Evolutionary conservation across 768 basidiomycete species (phyloP), one percentile per base, ranked within the genome.

Genomic region (Plicaturopsis crispa): DNA sequence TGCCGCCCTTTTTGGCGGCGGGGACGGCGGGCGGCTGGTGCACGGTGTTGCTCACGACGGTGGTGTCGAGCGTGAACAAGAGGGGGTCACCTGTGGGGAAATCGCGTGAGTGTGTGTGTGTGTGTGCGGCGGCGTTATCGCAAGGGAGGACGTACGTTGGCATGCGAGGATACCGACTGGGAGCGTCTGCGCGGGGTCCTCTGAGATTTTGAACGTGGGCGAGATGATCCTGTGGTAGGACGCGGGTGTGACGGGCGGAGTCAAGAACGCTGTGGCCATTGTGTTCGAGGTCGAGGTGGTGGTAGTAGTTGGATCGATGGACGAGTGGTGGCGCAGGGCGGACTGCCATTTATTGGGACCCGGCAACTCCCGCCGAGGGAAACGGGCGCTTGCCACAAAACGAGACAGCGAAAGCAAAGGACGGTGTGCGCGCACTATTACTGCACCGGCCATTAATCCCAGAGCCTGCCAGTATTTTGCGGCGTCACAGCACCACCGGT

Each of bases 131-230:
- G 41, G 33, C 20, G 32, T 38, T 26, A 35, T 38, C 26, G 36
- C 38, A 28, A 45, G 19, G 24, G 34, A 32, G 30, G 36, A 43
- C 61, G 48, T 61, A 83, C 84, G 79, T 69, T 87, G 84, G 54
- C 86, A 89, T 13, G 83, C 78, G 20, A 90, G 64, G 12, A 88
- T 65, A 32, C 86, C 86, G 26, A 89, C 84, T 24, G 83, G 84
- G 26, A 83, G 69, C 13, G 80, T 56, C 5, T 61, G 43, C 22
- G 57, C 56, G 17, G 67, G 60, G 39, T 78, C 69, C 14, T 66
- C 57, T n/a, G 80, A 72, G 35, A 84, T 54, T 22, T 41, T 56
- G 10, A 86, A 61, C 12, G 73, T 71, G 4, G 72, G 64, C 4
- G 80, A 81, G 40, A 80, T 50, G 19, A 84, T 72, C 38, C 73